Evolutionary conservation across 192 early-diverging fungal genomes (phyloP).

Genomic region (Linnemannia zychae): DNA sequence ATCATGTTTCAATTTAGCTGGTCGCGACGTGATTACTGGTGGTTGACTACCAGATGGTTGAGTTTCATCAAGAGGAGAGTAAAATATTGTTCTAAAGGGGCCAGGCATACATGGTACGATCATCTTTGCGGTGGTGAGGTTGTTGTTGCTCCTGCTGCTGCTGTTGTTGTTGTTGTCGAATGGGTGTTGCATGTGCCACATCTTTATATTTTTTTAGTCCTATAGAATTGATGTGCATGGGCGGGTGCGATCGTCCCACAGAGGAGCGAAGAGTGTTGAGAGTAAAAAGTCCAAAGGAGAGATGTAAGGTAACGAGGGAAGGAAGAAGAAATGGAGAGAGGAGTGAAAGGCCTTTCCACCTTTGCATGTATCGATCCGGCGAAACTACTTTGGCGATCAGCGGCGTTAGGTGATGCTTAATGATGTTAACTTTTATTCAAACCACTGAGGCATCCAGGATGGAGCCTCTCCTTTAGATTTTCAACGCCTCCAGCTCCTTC

Average conservation of each 20-base stretch:
- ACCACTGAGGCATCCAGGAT: not conserved
- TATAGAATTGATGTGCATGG: too few relatives aligned
- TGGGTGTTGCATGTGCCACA: too few relatives aligned
- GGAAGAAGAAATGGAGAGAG: too few relatives aligned
- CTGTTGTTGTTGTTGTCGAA: too few relatives aligned
- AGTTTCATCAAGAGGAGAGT: not conserved
- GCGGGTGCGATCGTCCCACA: too few relatives aligned
- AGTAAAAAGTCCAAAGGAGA: not conserved
- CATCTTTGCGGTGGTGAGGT: too few relatives aligned
- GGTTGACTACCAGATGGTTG: not conserved
- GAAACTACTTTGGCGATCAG: not conserved
- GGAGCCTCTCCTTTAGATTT: constrained; percentile 9
- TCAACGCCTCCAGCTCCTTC: constrained; percentile 67
- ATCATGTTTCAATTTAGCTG: not conserved
- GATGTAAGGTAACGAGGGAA: not conserved
- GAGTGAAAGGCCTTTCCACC: too few relatives aligned
- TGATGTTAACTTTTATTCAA: not conserved
- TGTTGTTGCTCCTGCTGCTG: too few relatives aligned
- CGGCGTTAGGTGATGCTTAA: not conserved
- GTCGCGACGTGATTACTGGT: not conserved
- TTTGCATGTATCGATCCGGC: too few relatives aligned
- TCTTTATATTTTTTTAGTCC: too few relatives aligned
- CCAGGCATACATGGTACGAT: not conserved
- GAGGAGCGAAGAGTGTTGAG: not conserved
- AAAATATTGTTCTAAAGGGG: not conserved